Evolutionary conservation across 2,329 filamentous ascomycete species (phyloP).

Genomic region (Macrophomina tecta): DNA sequence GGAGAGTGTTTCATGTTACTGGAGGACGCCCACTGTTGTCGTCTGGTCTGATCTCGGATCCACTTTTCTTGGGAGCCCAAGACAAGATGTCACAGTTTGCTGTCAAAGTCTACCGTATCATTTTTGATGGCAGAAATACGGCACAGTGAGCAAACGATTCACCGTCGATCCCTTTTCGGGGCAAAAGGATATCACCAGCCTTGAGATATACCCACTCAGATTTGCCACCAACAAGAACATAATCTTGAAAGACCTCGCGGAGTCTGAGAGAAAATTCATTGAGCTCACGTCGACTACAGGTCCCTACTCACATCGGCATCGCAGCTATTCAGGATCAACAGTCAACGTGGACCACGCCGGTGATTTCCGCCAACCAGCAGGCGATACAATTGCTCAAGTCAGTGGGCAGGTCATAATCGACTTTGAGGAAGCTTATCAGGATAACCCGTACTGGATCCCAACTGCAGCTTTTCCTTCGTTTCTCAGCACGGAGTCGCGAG

Average conservation of each 20-base stretch:
- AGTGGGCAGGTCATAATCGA: slow-evolving; percentile 37
- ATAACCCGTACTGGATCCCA: slow-evolving; percentile 30
- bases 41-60: neutral
- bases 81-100: neutral
- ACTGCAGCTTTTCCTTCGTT: neutral
- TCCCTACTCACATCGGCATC: neutral
- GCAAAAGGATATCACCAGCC: slow-evolving; percentile 27
- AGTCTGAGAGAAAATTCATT: neutral
- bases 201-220: slow-evolving; percentile 30
- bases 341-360: neutral
- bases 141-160: neutral
- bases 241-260: neutral
- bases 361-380: neutral
- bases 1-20: neutral
- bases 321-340: slow-evolving; percentile 8
- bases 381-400: slow-evolving; percentile 31
- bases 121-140: neutral
- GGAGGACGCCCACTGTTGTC: neutral
- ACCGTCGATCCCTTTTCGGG: slow-evolving; percentile 17
- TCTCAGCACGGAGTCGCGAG: neutral
- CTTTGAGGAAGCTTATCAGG: slow-evolving; percentile 33
- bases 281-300: neutral
- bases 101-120: neutral
- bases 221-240: slow-evolving; percentile 20
- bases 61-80: too few relatives aligned